Base-by-base conservation (phyloP, 1,139 yeast genomes). In the Kodamaea arcana region DNA sequence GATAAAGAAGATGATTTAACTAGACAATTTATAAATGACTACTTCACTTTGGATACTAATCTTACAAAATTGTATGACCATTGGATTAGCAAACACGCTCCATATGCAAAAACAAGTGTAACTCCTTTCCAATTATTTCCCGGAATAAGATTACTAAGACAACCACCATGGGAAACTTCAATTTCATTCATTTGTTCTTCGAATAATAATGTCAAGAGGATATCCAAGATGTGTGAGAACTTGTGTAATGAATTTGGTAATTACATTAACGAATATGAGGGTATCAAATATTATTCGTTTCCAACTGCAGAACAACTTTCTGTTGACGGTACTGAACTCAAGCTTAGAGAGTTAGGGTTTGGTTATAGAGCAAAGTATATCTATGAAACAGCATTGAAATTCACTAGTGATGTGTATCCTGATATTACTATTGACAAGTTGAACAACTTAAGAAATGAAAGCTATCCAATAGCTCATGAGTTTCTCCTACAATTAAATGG, bases 151-250 rank as follows among this genome's bases (percentile, higher is more conserved):
- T 85, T 88, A 40, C 70, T 90, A 21, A 70, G 90, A 33, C 97
- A 92, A 56, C 96, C 90, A 45, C 98, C 98, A 0, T 92, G 97
- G 97, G 98, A 94, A 51, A 87, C 94, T 29, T 65, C 87, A 31
- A 62, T 92, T 15, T 83, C 94, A 2, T 92, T 92, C 47, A 94
- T 92, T 15, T 92, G 98, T 58, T 86, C 96, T 3, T 82, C 95
- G n/a, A 92, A 92, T 57, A 92, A 92, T 59, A 94, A 92, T 51
- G 94, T 92, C 38, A 86, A 90, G 52, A 70, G 99, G 29, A 94
- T 94, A 31, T 83, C 96, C 2, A 83, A 83, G 48, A 88, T 94
- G 96, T 94, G 96, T 52, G 90, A 87, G 43, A 74, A 72, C 37
- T 63, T 92, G 29, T 83, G 96, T 51, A 51, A 62, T 2, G 71